Evolutionary conservation across 1,284 basidiomycete genomes (phyloP), one percentile per base, ranked within the genome.

Genomic region (Ustilago nuda): DNA sequence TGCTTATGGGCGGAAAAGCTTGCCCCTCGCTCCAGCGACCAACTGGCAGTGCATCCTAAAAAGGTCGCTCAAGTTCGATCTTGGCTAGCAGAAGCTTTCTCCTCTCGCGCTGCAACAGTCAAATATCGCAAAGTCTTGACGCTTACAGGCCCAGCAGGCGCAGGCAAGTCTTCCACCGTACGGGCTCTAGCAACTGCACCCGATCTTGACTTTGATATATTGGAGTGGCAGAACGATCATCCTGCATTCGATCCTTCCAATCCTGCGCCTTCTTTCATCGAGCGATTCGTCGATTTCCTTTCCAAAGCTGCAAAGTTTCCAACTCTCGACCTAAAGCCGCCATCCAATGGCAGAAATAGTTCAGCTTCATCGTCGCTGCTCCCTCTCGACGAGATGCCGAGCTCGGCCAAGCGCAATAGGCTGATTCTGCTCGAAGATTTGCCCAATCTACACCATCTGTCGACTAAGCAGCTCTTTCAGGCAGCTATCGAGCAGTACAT

Each of bases 341-440:
- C 43, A 19, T 45, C 43, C 43, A 13, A 43, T 12, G 35, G 48
- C 23, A 23, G 32, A 11, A 45, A 54, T 2, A 41, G 61, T 23
- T 30, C 9, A 8, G 59, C 37, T 32, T 58, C 59, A 32, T 46
- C 30, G 36, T 66, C 66, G 11, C 37, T 19, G 6, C 17, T 53
- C 35, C 62, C 51, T 4, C 59, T 67, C 41, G 56, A 65, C 13
- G n/a, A 58, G 2, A 23, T 41, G 4, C 2, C 30, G 1, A 7
- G 33, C 19, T 50, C 48, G 27, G 37, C 71, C 2, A 63, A 59
- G 37, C 65, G 69, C 5, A 78, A 82, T 13, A 81, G 79, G 15
- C 54, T 96, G 5, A 90, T 99, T 56, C 90, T 99, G 8, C 88
- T 99, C 8, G 95, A 98, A 85, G 94, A 98, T 69, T 89, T 98